Evolutionary conservation across 139 green algal species (phyloP), one percentile per base, ranked within the genome.

Genomic region (Coccomyxa sp.): DNA sequence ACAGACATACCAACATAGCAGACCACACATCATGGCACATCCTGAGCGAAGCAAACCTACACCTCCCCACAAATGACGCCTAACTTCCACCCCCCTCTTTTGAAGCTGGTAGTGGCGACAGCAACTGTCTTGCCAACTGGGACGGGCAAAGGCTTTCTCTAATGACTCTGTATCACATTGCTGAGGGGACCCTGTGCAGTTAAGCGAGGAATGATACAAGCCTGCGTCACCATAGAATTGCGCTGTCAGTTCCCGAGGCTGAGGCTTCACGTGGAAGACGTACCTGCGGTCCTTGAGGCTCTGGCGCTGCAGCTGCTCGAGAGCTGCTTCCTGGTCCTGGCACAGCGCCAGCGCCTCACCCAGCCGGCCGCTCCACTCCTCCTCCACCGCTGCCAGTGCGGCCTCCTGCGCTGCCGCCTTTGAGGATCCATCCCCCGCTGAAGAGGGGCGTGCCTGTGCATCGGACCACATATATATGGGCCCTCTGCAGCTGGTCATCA

Each of bases 251-350:
- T 64, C 50, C 5, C 18, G 27, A 18, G 5, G 3, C 18, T 64
- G 5, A 31, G 50, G 2, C 18, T 18, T 31, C 18, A 64, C 4
- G 27, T 31, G 5, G 27, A 5, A 64, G 5, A 64, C 69, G 18
- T 16, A 74, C 69, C 34, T 74, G 34, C 69, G 33, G 14, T 44
- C 14, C 24, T 34, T 31, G 14, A 12, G 12, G 0, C 14, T 24
- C n/a, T 80, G 82, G 27, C 75, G 36, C 68, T 83, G 68, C 58
- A 82, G 70, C 35, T 39, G 36, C 29, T 33, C 39, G 29, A 70
- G 4, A 7, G 35, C 39, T 7, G 14, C 39, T 55, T 85, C 81
- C 24, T 76, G 71, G 55, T 71, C 36, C 29, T 50, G 29, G 31
- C 82, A 76, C 0, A 84, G 27, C 3, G 27, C 38, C 55, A 78